These are phyloP conservation scores for Gastrolobium bilobum DNA, from an alignment of 306 rosid species.

Conservation along the genomic window DNA sequence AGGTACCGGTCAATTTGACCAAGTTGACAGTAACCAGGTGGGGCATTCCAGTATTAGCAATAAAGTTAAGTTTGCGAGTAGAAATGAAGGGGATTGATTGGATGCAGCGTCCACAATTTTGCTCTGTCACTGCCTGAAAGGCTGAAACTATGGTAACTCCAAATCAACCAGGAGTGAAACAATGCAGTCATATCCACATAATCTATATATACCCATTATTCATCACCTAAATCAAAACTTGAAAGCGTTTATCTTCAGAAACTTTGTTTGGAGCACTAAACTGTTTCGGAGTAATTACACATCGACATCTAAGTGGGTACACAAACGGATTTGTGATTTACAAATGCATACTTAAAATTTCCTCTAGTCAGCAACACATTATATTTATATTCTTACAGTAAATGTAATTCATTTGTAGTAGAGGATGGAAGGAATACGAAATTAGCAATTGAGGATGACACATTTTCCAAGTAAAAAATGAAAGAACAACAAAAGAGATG, in stretches of 20 bases:
- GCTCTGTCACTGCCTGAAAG: conserved; percentile 18
- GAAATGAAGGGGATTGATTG: not conserved
- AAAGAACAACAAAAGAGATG: not conserved
- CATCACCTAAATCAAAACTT: not conserved
- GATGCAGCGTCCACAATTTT: not conserved
- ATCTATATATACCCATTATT: not conserved
- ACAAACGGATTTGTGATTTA: not conserved
- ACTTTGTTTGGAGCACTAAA: not conserved
- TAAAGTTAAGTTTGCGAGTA: not conserved
- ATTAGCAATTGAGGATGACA: not conserved
- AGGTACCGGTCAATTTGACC: not conserved
- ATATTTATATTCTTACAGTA: not conserved
- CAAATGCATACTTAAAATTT: not conserved
- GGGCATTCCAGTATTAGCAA: not conserved
- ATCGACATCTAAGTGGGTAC: not conserved
- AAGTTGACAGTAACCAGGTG: not conserved
- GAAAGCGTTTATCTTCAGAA: not conserved
- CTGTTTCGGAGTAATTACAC: no score
- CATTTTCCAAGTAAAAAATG: not conserved
- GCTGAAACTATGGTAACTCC: conserved; percentile 3
- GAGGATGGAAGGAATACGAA: not conserved
- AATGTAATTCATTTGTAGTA: not conserved
- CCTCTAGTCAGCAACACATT: not conserved
- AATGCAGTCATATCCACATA: not conserved
- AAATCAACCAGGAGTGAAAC: conserved; percentile 9